Evolutionary conservation across 2,329 filamentous ascomycete species (phyloP), one percentile per base, ranked within the genome.

Genomic region (Dichotomopilus funicola): DNA sequence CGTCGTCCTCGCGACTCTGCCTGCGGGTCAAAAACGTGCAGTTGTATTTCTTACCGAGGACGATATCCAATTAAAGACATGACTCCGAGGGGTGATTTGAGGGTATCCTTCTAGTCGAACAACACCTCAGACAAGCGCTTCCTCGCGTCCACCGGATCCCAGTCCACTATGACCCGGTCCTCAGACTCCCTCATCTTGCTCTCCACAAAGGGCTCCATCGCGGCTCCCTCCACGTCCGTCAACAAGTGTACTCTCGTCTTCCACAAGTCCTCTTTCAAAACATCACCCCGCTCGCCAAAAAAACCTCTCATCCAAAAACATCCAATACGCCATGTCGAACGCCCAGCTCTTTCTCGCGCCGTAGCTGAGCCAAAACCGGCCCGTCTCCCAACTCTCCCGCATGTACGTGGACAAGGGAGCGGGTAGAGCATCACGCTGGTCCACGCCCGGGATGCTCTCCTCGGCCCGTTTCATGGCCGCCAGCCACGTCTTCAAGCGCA

Each of bases 201-300:
- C 40, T 66, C 12, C 6, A 71, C 65, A 49, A 71, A 62, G 0
- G 49, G 38, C 41, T 71, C 67, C 66, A 71, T 69, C 0, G 53
- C 61, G 0, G 12, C 57, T 40, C 46, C 47, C 51, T 71, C 65
- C 11, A 61, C 53, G 10, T 62, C 42, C 19, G 37, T 66, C 46
- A 72, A 55, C 4, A 70, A 37, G 49, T 67, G 45, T 5, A 68
- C 36, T 37, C 67, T 65, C 10, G 62, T 61, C 57, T 63, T 69
- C 64, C 63, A 71, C 2, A 67, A 44, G 2, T 64, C 57, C 3
- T 66, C 59, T 54, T 7, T 48, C 44, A 0, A n/a, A 34, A 38
- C 55, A 51, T 27, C 55, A 1, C 55, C 56, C 35, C 64, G 46
- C 48, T 38, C 6, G 4, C 57, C 59, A 52, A 59, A 61, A 61